Evolutionary conservation across 2,329 filamentous ascomycete genomes (phyloP).

Genomic region (Decorospora gaudefroyi): DNA sequence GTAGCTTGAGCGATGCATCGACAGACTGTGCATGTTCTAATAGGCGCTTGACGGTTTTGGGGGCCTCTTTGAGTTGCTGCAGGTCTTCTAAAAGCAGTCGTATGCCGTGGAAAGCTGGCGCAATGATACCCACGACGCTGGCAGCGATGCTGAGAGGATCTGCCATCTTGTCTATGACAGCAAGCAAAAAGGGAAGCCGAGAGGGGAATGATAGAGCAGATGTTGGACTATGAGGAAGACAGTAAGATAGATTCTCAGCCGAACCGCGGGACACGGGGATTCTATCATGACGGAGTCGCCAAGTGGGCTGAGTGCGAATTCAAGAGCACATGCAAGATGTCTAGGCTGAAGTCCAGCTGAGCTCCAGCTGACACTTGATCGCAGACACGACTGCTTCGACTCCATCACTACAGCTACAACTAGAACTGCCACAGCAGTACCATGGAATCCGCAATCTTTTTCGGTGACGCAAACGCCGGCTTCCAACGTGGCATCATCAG

Average conservation of each 20-base stretch:
- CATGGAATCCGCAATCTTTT: slow-evolving; percentile 14
- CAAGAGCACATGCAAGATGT: neutral
- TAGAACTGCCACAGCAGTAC: neutral
- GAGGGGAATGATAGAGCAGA: slow-evolving; percentile 2
- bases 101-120: slow-evolving; percentile 38
- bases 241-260: neutral
- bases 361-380: too few species aligned
- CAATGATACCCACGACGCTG: slow-evolving; percentile 37
- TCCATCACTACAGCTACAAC: too few species aligned
- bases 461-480: slow-evolving; percentile 16
- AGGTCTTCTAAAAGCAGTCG: slow-evolving; percentile 42
- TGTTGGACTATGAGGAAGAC: neutral
- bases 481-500: slow-evolving; percentile 16
- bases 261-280: neutral
- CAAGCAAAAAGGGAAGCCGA: slow-evolving; percentile 1
- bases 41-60: slow-evolving; percentile 38
- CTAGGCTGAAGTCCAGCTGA: slow-evolving; percentile 10
- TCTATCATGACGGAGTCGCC: too few species aligned
- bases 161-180: slow-evolving; percentile 13
- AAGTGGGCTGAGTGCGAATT: neutral
- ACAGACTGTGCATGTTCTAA: slow-evolving; percentile 37
- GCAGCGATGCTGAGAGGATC: slow-evolving; percentile 43
- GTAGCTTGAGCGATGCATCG: slow-evolving; percentile 32
- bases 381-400: slow-evolving; percentile 8
- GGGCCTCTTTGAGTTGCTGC: slow-evolving; percentile 41